Conservation (phyloP, 805 yeast species). For the Ogataea minuta region DNA sequence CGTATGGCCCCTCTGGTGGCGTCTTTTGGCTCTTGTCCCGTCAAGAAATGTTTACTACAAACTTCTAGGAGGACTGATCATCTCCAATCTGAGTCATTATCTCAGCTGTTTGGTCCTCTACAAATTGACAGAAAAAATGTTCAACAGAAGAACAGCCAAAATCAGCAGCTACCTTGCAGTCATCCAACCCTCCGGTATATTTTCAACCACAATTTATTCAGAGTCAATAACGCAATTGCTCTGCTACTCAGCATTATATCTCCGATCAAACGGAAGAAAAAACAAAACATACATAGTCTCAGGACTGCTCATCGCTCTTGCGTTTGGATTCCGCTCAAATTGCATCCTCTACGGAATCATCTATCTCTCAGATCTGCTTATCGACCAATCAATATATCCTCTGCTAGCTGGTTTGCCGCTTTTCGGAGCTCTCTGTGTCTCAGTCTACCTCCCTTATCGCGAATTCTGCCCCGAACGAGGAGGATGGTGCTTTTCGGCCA, state of each 20-base stretch:
- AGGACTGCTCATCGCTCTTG: slow-evolving; percentile 54
- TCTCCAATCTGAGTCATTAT: slow-evolving; percentile 55
- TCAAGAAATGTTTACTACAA: slow-evolving; percentile 40
- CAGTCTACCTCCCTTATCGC: slow-evolving; percentile 53
- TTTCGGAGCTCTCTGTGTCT: slow-evolving; percentile 42
- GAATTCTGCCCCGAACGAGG: slow-evolving; percentile 68
- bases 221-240: slow-evolving; percentile 69
- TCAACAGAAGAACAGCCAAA: slow-evolving; percentile 16
- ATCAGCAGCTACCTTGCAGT: slow-evolving; percentile 41
- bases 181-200: slow-evolving; percentile 79
- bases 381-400: slow-evolving; percentile 30
- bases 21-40: slow-evolving; percentile 32
- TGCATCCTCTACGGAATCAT: slow-evolving; percentile 69
- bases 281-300: slow-evolving; percentile 38
- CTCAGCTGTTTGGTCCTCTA: slow-evolving; percentile 48
- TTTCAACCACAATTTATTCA: slow-evolving; percentile 69
- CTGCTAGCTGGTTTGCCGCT: slow-evolving; percentile 58
- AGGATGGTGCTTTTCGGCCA: slow-evolving; percentile 65
- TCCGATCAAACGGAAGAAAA: slow-evolving; percentile 33
- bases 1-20: slow-evolving; percentile 83
- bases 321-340: slow-evolving; percentile 71
- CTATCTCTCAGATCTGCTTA: slow-evolving; percentile 55
- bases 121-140: slow-evolving; percentile 39
- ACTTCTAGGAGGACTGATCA: slow-evolving; percentile 44
- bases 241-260: slow-evolving; percentile 53